A percentile compares a stretch with the other conserved stretches of the same genome.
Evolutionary conservation across 495 filamentous ascomycete genomes (phyloP).

Genomic region (Cercophora sp.): DNA sequence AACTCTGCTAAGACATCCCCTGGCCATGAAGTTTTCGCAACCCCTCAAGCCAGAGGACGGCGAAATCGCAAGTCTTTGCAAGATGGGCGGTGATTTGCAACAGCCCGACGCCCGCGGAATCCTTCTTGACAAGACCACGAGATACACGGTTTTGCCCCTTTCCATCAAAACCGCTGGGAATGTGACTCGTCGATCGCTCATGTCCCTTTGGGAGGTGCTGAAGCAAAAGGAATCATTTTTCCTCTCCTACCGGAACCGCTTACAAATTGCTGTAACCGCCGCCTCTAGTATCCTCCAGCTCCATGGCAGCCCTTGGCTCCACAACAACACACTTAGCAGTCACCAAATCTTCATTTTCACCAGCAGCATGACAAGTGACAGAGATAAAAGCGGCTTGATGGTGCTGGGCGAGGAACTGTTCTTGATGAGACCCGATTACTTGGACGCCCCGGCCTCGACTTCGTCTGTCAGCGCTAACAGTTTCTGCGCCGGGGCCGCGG

Average conservation of each 20-base stretch:
- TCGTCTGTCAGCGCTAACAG: neutral
- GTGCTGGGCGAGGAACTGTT: neutral
- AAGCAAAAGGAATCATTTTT: neutral
- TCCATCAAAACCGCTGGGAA: neutral
- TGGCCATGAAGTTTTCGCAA: neutral
- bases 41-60: neutral
- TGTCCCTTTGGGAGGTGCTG: neutral
- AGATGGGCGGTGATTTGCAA: neutral
- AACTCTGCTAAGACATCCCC: neutral
- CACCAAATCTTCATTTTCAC: neutral
- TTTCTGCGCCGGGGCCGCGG: too few relatives aligned
- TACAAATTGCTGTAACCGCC: neutral
- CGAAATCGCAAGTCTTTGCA: neutral
- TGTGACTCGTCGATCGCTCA: neutral
- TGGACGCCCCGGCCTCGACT: neutral
- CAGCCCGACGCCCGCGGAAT: neutral
- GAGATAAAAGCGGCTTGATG: neutral
- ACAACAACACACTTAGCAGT: neutral
- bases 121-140: neutral
- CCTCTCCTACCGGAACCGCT: neutral
- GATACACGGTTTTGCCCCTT: neutral
- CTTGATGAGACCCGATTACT: neutral
- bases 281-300: neutral
- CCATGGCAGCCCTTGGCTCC: neutral
- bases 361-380: neutral